These are phyloP conservation scores for Halenospora varia DNA, from an alignment of 495 filamentous ascomycete species.

Conservation along the genomic window DNA sequence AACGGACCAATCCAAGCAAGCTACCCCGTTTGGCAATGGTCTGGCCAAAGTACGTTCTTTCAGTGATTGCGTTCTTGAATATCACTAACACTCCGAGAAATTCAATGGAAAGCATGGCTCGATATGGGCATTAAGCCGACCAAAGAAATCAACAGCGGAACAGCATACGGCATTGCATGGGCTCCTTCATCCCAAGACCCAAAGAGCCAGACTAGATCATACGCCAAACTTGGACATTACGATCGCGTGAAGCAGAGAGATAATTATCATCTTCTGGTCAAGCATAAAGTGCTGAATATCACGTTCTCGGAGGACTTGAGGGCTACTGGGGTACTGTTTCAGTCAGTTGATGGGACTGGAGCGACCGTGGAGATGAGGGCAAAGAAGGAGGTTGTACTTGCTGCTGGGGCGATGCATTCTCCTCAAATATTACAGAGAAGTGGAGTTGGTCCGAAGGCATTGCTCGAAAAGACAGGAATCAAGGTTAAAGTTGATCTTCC, in stretches of 20 bases:
- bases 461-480: slow-evolving; percentile 60
- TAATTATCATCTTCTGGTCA: background rate
- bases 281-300: background rate
- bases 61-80: background rate
- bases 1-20: slow-evolving; percentile 9
- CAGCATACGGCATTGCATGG: background rate
- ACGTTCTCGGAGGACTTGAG: slow-evolving; percentile 30
- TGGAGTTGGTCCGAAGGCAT: slow-evolving; percentile 60
- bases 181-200: too few relatives aligned
- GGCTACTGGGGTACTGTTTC: slow-evolving; percentile 12
- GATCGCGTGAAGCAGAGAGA: background rate
- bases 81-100: background rate
- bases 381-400: slow-evolving; percentile 45
- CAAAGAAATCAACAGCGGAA: background rate
- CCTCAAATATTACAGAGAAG: slow-evolving; percentile 66
- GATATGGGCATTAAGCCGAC: background rate
- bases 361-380: slow-evolving; percentile 33
- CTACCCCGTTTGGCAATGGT: slow-evolving; percentile 21
- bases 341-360: background rate
- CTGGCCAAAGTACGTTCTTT: background rate
- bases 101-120: background rate
- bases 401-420: slow-evolving; percentile 48
- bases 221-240: background rate
- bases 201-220: background rate
- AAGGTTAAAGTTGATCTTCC: slow-evolving; percentile 64